Conservation (phyloP, 2,329 filamentous ascomycete genomes). For the Aureobasidium sp. region DNA sequence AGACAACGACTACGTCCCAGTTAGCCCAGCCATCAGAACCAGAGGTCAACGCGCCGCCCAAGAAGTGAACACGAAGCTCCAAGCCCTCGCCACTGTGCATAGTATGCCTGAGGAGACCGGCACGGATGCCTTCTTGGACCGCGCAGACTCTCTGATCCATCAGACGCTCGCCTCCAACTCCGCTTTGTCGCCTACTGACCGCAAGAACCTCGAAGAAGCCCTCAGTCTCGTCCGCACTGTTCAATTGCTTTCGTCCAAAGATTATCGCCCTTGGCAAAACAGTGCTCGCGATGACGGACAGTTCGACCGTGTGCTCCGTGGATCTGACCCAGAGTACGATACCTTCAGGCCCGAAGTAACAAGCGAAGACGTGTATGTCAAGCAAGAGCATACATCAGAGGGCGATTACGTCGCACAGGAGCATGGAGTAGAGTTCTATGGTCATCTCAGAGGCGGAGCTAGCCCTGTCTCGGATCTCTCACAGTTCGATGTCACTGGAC, state of each 20-base stretch:
- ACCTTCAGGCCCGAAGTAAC: no score
- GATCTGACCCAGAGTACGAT: no score
- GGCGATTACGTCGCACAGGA: not conserved
- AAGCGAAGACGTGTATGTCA: not conserved
- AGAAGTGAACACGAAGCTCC: not conserved
- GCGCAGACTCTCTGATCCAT: not conserved
- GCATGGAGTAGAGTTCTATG: not conserved
- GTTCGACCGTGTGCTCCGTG: not conserved
- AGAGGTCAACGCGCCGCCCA: not conserved
- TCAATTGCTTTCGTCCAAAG: not conserved
- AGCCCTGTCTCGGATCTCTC: not conserved
- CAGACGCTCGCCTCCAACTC: not conserved
- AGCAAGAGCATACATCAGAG: not conserved
- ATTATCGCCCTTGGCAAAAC: not conserved
- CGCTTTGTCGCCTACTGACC: not conserved
- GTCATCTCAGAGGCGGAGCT: not conserved
- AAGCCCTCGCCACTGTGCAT: not conserved
- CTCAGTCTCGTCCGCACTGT: not conserved
- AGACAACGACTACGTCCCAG: not conserved
- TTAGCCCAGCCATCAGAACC: not conserved
- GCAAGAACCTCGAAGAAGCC: constrained; percentile 2
- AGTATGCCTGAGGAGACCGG: not conserved
- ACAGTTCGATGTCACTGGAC: not conserved
- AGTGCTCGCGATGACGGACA: not conserved
- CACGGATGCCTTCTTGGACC: not conserved